A percentile compares a stretch with the other conserved stretches of the same genome.
Evolutionary conservation across 371 early-diverging fungal species (phyloP).

Genomic region (Rhizopus microsporus): DNA sequence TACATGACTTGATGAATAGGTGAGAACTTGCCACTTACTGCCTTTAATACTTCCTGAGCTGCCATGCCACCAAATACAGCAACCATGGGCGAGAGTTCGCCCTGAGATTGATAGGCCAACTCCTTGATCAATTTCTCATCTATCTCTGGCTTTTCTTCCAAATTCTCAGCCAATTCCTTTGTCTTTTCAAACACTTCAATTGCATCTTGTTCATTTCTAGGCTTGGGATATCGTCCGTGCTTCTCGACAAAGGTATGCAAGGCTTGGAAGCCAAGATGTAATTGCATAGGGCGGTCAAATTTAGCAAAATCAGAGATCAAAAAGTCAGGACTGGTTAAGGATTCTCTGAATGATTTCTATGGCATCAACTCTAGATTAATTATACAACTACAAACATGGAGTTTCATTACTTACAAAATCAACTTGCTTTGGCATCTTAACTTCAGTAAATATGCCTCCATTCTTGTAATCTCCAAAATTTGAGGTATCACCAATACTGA

Average conservation of each 20-base stretch:
- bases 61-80: conserved; percentile 98
- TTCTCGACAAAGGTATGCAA: conserved; percentile 74
- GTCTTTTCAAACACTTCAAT: conserved; percentile 60
- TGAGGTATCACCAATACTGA: conserved; percentile 91
- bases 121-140: conserved; percentile 87
- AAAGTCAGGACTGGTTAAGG: conserved; percentile 83
- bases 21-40: conserved; percentile 92
- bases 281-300: conserved; percentile 91
- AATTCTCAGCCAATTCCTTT: conserved; percentile 50
- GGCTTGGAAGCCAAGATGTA: conserved; percentile 94
- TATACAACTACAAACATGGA: background rate
- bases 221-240: conserved; percentile 55
- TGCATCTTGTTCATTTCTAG: conserved; percentile 70
- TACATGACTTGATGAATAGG: conserved; percentile 98
- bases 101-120: conserved; percentile 85
- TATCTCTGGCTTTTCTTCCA: conserved; percentile 71
- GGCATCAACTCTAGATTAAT: background rate
- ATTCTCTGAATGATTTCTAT: conserved; percentile 73
- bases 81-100: conserved; percentile 96
- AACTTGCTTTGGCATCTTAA: conserved; percentile 84
- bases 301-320: conserved; percentile 95
- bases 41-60: conserved; percentile 99
- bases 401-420: conserved; percentile 68
- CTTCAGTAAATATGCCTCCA: conserved; percentile 94
- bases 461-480: conserved; percentile 70